These are phyloP conservation scores for Xerocomus spinulosus DNA, from an alignment of 768 basidiomycete species.

Conservation along the genomic window DNA sequence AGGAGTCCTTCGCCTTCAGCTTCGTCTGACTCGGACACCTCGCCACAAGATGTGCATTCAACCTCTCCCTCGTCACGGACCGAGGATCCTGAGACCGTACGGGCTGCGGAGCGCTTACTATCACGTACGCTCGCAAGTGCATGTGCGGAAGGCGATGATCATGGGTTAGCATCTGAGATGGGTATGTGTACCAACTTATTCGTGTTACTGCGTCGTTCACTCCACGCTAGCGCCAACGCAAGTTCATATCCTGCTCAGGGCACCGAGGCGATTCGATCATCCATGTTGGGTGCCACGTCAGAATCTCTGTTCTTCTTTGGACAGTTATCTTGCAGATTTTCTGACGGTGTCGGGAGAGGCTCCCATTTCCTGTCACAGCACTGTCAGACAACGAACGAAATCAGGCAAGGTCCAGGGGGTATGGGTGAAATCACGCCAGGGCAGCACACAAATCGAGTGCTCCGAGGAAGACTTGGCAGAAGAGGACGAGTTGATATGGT, in stretches of 20 bases:
- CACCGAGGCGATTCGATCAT: conserved; percentile 44
- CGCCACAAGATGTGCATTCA: conserved; percentile 10
- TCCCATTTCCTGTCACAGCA: conserved; percentile 11
- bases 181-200: conserved; percentile 23
- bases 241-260: conserved; percentile 43
- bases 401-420: conserved; percentile 35
- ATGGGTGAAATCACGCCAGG: conserved; percentile 32
- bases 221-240: conserved; percentile 40
- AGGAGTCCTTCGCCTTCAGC: conserved; percentile 23
- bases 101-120: conserved; percentile 38
- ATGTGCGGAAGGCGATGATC: conserved; percentile 37
- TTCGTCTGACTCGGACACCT: conserved; percentile 19
- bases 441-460: not conserved
- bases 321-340: conserved; percentile 34
- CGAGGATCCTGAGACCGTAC: conserved; percentile 33
- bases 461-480: conserved; percentile 26
- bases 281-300: conserved; percentile 47
- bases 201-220: not conserved
- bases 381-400: conserved; percentile 28
- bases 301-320: conserved; percentile 35
- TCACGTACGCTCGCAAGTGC: conserved; percentile 44
- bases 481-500: conserved; percentile 49
- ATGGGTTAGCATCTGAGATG: conserved; percentile 39
- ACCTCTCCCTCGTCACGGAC: conserved; percentile 3
- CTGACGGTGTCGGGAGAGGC: conserved; percentile 23